Base-by-base conservation (phyloP, 148 eudicot genomes). In the Chenopodium berlandieri region DNA sequence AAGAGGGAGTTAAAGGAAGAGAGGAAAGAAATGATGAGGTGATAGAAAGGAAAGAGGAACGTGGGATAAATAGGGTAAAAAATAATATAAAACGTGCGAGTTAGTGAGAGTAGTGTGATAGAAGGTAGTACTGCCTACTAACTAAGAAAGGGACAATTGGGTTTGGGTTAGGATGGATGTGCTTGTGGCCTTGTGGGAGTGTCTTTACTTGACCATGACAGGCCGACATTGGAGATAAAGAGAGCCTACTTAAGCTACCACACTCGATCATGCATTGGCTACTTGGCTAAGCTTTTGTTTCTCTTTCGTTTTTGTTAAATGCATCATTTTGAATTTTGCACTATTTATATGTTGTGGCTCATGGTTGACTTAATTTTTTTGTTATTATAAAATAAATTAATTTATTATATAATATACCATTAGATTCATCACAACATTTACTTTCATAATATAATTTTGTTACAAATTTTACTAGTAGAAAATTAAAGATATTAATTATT, bases 81-180 rank as follows among this genome's bases (percentile, higher is more conserved):
- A 10, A 7, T 46, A 56, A 70, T 52, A 82, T 37, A 82, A 76
- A 82, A 82, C 84, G 84, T 82, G 80, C 71, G 80, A 76, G 32
- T 77, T 70, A 58, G 56, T 81, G 83, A 46, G 83, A 31, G 32
- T 31, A 46, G 76, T 40, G 50, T 22, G 9, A 74, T 13, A 74
- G 30, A 46, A 14, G 47, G 17, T 4, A 72, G 48, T 20, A 46
- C 8, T 31, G 72, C 72, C 72, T 69, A 32, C 37, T 69, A 13
- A 32, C 46, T 12, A 7, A 54, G 78, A 75, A 54, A 52, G n/a
- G 10, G 78, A 71, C 54, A 14, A 2, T 71, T 40, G 14, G 14
- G 25, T 32, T 37, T 14, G 4, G 5, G 37, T 27, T 67, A 67
- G 71, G 71, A 25, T 62, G 58, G 19, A 2, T 54, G 54, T 50